Percentiles rank a stretch among this genome's conserved stretches.
Conservation (phyloP, 352 stramenopile species). For the Globisporangium alternatum region DNA sequence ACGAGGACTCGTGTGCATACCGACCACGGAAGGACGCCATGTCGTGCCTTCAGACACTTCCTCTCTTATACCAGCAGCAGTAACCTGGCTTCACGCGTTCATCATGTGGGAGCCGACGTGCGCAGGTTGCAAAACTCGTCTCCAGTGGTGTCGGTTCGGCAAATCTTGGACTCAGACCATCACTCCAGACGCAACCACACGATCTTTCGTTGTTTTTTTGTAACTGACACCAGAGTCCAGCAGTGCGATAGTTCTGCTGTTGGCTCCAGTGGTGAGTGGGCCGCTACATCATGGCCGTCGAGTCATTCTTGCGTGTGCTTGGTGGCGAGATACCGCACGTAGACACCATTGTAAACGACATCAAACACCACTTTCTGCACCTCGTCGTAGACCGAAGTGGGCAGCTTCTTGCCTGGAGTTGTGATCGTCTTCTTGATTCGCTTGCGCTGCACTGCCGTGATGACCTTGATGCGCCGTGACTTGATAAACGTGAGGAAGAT, state of each 20-base stretch:
- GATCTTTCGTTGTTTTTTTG: neutral
- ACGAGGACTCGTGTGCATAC: neutral
- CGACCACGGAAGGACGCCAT: neutral
- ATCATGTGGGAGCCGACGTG: neutral
- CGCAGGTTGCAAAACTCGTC: neutral
- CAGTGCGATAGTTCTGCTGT: neutral
- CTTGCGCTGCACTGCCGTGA: constrained; percentile 63
- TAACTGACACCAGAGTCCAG: neutral
- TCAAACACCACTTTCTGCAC: constrained; percentile 54
- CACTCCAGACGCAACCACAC: neutral
- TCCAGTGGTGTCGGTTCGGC: constrained; percentile 1
- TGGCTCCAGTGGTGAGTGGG: neutral
- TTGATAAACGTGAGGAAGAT: constrained; percentile 68
- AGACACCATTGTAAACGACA: constrained; percentile 55
- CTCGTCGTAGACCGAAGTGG: constrained; percentile 46
- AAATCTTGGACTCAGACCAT: constrained; percentile 1
- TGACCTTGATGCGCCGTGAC: constrained; percentile 51
- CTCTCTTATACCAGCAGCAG: neutral
- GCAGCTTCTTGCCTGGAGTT: constrained; percentile 48
- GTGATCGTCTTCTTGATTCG: constrained; percentile 69
- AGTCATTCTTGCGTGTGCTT: neutral
- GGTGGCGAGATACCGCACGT: constrained; percentile 32
- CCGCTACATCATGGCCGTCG: neutral
- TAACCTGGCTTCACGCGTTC: neutral
- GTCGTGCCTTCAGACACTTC: too few relatives aligned